phyloP scores from a whole-genome alignment of 2,329 filamentous ascomycete genomes.

The Fusarium sp. region DNA sequence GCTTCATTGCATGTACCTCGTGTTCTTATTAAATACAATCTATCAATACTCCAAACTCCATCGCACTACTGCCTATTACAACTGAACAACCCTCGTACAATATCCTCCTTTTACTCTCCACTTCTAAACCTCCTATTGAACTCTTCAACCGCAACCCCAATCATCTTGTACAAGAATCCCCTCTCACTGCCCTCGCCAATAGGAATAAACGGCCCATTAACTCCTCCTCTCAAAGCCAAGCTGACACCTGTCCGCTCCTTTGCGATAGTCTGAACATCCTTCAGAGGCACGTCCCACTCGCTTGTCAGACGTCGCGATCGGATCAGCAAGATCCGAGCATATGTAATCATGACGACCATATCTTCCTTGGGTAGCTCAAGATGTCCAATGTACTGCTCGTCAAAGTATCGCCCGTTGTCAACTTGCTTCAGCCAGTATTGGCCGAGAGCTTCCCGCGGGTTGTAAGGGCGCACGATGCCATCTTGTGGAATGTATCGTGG shows the following conservation, averaged over 20 bases:
- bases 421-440: slow-evolving; percentile 99
- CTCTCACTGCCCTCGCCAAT: slow-evolving; percentile 85
- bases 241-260: slow-evolving; percentile 97
- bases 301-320: slow-evolving; percentile 84
- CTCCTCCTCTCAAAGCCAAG: slow-evolving; percentile 86
- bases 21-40: slow-evolving; percentile 4
- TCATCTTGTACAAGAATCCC: slow-evolving; percentile 71
- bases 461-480: slow-evolving; percentile 94
- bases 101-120: slow-evolving; percentile 41
- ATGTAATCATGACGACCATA: slow-evolving; percentile 90
- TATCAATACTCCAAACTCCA: slow-evolving; percentile 16
- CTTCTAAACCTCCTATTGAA: slow-evolving; percentile 69
- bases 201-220: slow-evolving; percentile 93
- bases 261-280: slow-evolving; percentile 94
- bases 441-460: slow-evolving; percentile 91
- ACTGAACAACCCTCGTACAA: not conserved
- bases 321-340: slow-evolving; percentile 87
- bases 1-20: not conserved
- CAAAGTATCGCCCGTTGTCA: slow-evolving; percentile 97
- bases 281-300: slow-evolving; percentile 96
- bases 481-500: slow-evolving; percentile 92
- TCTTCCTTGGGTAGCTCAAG: slow-evolving; percentile 90
- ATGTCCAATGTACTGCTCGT: slow-evolving; percentile 97
- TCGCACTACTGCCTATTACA: slow-evolving; percentile 3
- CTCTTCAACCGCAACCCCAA: slow-evolving; percentile 72